A percentile compares a stretch with the other conserved stretches of the same genome.
phyloP scores from a whole-genome alignment of 1,284 basidiomycete genomes.

The Entoloma clypeatum region DNA sequence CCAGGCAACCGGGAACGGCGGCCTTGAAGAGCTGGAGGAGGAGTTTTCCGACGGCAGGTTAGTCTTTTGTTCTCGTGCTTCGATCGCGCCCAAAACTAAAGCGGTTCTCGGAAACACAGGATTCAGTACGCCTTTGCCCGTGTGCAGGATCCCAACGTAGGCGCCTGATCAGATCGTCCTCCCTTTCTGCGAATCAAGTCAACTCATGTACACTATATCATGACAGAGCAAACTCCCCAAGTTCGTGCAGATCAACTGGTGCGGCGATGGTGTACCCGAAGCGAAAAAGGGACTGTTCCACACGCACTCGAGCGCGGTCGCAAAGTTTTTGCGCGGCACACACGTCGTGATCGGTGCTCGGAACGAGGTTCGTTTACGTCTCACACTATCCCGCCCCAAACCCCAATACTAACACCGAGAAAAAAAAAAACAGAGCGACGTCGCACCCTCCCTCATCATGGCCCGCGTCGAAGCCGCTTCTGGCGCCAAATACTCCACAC shows the following conservation, averaged over 20 bases:
- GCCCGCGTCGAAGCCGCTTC: conserved; percentile 86
- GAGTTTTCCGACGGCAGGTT: conserved; percentile 93
- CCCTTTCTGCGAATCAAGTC: too few relatives aligned
- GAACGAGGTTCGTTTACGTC: conserved; percentile 63
- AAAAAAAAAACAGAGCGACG: too few relatives aligned
- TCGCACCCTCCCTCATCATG: conserved; percentile 78
- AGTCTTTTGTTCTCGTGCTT: conserved; percentile 19
- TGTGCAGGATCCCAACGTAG: conserved; percentile 84
- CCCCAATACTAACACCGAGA: too few relatives aligned
- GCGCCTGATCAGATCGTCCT: conserved; percentile 24
- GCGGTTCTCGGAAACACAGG: conserved; percentile 41
- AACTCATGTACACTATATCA: conserved; percentile 7
- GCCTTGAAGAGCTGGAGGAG: conserved; percentile 88
- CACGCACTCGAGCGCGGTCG: conserved; percentile 81
- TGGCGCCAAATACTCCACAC: conserved; percentile 86
- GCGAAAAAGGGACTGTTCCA: conserved; percentile 91
- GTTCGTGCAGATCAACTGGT: conserved; percentile 91
- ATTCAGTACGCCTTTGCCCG: conserved; percentile 94
- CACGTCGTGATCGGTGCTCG: conserved; percentile 93
- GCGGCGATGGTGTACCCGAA: conserved; percentile 94
- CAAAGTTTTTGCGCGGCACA: conserved; percentile 77
- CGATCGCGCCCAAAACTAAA: conserved; percentile 9
- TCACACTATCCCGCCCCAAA: not conserved
- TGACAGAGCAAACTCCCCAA: conserved; percentile 81
- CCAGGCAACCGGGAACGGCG: conserved; percentile 78